Percentiles rank a stretch among this genome's conserved stretches.
Evolutionary conservation across 2,329 filamentous ascomycete genomes (phyloP).

Genomic region (Arthrobotrys entomopaga): DNA sequence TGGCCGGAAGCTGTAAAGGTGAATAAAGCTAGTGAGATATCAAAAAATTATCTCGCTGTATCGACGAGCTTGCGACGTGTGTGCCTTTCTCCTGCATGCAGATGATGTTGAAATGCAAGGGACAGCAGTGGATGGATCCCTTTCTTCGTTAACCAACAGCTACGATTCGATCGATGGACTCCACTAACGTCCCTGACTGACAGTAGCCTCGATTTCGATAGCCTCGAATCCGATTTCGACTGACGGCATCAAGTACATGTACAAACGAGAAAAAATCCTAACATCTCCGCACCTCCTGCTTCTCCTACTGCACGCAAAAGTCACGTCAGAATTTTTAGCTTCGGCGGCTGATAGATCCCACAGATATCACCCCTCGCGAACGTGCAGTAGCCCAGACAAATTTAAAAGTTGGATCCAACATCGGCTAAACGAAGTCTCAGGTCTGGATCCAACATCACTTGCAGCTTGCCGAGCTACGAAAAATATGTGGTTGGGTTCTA

Average conservation of each 20-base stretch:
- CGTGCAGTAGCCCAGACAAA: not conserved
- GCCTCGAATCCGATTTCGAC: too few species aligned
- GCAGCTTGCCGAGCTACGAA: too few species aligned
- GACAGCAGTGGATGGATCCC: not conserved
- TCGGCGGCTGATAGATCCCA: not conserved
- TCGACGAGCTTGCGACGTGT: too few species aligned
- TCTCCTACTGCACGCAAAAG: conserved; percentile 7
- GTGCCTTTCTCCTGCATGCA: conserved; percentile 10
- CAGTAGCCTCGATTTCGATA: too few species aligned
- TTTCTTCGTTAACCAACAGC: not conserved
- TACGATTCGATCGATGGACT: not conserved
- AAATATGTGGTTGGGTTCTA: too few species aligned
- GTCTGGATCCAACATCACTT: not conserved
- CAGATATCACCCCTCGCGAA: too few species aligned
- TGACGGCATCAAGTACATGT: too few species aligned
- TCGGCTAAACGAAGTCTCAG: not conserved
- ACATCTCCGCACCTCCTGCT: too few species aligned
- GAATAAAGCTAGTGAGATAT: not conserved
- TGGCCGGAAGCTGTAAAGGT: not conserved
- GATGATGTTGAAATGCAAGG: conserved; percentile 8
- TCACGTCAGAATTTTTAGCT: conserved; percentile 6
- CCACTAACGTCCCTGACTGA: conserved; percentile 1
- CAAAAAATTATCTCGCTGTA: not conserved
- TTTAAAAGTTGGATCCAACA: conserved; percentile 26
- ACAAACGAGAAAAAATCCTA: too few species aligned